These are phyloP conservation scores for Aspergillus asperescens DNA, from an alignment of 495 filamentous ascomycete species.

Conservation along the genomic window DNA sequence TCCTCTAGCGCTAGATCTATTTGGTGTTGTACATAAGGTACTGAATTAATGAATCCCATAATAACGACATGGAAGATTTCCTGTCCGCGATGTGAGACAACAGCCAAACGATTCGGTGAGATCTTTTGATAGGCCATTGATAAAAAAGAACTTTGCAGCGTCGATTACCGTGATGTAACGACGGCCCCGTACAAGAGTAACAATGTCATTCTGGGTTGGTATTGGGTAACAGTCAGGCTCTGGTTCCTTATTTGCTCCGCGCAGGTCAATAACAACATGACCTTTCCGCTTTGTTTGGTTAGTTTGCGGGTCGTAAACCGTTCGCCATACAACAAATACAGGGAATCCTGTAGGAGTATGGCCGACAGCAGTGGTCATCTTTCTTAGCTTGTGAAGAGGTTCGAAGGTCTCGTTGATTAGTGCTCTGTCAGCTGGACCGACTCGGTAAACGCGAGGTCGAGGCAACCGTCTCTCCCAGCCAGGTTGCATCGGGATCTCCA, in stretches of 20 bases:
- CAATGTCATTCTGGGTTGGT: background rate
- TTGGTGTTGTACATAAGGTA: background rate
- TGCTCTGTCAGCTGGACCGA: background rate
- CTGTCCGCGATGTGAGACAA: background rate
- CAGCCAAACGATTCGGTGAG: background rate
- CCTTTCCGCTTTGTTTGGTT: background rate
- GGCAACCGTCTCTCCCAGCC: background rate
- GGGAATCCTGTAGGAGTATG: background rate
- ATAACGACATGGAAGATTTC: background rate
- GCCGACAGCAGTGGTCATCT: background rate
- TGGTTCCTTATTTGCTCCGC: background rate
- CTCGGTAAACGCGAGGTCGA: background rate
- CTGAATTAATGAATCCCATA: background rate
- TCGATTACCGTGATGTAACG: background rate
- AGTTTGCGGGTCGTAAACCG: background rate
- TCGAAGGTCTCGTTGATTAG: background rate
- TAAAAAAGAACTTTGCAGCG: background rate
- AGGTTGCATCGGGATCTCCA: background rate
- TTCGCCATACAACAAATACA: background rate
- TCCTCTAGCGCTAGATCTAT: background rate
- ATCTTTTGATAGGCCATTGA: background rate
- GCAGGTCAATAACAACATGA: background rate
- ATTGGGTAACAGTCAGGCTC: background rate
- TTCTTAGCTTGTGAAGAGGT: background rate
- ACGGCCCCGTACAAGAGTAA: background rate